Evolutionary conservation across 345 rosid genomes (phyloP), one percentile per base, ranked within the genome.

Genomic region (Pseudoturritis turrita): DNA sequence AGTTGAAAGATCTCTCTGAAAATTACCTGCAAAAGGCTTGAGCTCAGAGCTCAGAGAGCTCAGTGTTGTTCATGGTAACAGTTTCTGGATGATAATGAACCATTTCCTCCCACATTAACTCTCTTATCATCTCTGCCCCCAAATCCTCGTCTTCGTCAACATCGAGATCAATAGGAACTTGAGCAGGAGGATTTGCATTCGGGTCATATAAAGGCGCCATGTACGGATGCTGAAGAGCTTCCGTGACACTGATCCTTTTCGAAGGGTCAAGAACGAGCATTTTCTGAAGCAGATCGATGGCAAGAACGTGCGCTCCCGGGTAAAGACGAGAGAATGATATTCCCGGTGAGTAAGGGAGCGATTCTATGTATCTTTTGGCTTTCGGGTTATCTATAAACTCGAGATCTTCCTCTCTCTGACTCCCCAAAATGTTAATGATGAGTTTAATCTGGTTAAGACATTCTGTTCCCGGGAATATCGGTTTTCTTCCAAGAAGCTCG

Each of bases 261-360:
- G 96, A 82, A 25, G 96, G 98, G 68, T 92, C 92, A 49, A 92
- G 86, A 72, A 92, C 81, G 2, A 92, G 96, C 96, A 92, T 92
- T 72, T 83, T 85, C 70, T 83, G 85, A 62, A 92, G 82, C 44
- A 92, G 79, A 75, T 92, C 96, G 35, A 90, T 88, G 5, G 96
- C 98, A 73, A 83, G 44, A 67, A 91, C 89, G 59, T 85, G 71
- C 0, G 92, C 96, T 7, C 62, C 68, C 1, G 95, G 92, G 66
- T 88, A 92, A 25, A 89, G 87, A 6, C 50, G 82, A 62, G 89
- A 69, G 55, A 92, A 81, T n/a, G 90, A 74, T 45, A 69, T 80
- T 26, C 91, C 89, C 0, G 79, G 83, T 5, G 92, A 80, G 81
- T 81, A 82, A 12, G 91, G 88, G 40, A 90, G 91, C 18, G 97